A percentile compares a stretch with the other conserved stretches of the same genome.
Conservation (phyloP, 108 stramenopile species). For the Pseudonitzschia delicatissima region DNA sequence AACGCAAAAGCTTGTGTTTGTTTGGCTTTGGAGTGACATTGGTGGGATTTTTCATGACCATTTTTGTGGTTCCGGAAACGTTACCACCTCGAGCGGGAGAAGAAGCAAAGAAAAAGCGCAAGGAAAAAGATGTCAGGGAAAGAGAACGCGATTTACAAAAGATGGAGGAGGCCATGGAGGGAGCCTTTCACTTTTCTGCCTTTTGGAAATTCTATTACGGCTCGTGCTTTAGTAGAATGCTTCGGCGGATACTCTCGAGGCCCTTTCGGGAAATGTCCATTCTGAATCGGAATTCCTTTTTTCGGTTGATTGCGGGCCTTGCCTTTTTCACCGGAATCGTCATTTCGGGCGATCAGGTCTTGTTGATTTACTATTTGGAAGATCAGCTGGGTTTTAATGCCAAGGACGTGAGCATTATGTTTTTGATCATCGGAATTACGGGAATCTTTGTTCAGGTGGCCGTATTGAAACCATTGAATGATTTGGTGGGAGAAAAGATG, state of each 20-base stretch:
- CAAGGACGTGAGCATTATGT: constrained; percentile 63
- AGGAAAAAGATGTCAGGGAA: constrained; percentile 19
- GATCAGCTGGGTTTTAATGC: constrained; percentile 64
- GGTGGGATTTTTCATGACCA: constrained; percentile 46
- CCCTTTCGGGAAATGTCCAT: constrained; percentile 73
- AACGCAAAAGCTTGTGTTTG: constrained; percentile 53
- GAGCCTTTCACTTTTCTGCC: neutral
- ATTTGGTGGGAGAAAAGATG: constrained; percentile 60
- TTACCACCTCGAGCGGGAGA: constrained; percentile 49
- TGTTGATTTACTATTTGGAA: constrained; percentile 79
- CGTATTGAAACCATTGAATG: constrained; percentile 71
- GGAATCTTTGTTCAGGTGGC: constrained; percentile 74
- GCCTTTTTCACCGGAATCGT: constrained; percentile 81
- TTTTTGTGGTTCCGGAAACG: constrained; percentile 69
- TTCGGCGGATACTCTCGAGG: constrained; percentile 21
- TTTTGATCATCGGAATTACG: constrained; percentile 60
- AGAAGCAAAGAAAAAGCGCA: constrained; percentile 30
- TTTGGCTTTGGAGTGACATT: constrained; percentile 44
- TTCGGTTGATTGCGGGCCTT: constrained; percentile 64
- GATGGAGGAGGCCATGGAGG: neutral
- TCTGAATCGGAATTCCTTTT: constrained; percentile 71
- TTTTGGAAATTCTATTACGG: neutral
- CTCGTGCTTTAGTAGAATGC: no score
- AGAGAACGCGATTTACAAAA: neutral
- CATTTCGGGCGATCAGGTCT: constrained; percentile 58